Base-by-base conservation (phyloP, 805 yeast species). In the Blastobotrys robertii region DNA sequence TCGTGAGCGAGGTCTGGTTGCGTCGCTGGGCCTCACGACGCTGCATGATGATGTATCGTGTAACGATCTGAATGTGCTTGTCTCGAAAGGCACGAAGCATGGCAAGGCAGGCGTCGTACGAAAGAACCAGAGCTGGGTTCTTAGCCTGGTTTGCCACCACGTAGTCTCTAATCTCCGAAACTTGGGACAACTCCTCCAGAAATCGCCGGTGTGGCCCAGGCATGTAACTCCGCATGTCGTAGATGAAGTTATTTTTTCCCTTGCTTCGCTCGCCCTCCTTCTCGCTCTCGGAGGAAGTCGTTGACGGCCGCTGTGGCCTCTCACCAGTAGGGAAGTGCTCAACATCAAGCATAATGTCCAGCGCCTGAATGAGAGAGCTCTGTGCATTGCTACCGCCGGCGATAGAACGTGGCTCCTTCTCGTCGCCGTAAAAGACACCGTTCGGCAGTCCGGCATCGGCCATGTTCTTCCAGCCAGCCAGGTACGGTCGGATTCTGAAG, bases 351-450 rank as follows among this genome's bases (percentile, higher is more conserved):
- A 86, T 60, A 19, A 84, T 73, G 58, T 88, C 97, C 48, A 88
- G 67, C 19, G 86, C 80, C 63, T 88, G 97, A 49, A 90, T 83
- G 54, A 88, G 68, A 2, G 96, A 84, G 38, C 88, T 79, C 63
- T 88, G 97, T 0, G 95, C 97, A 59, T 88, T 88, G 3, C 95
- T 84, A 1, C 97, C 97, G 22, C 97, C 97, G 12, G 94, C 71
- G 59, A 73, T 81, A 30, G 63, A 58, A 52, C 81, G 66, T 39
- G 77, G 81, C 25, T 52, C 60, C 1, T 60, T 56, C 55, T 79
- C 86, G 42, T 73, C 68, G 19, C 94, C 94, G 57, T 88, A 88
- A 39, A 70, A 66, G 1, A 88, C 80, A 1, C 97, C 97, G 45
- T 78, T 62, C 10, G 79, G 78, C 45, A 88, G 69, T 0, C 97